Evolutionary conservation across 2,329 filamentous ascomycete genomes (phyloP), one percentile per base, ranked within the genome.

Genomic region (Ceratocystis cacaofunesta): DNA sequence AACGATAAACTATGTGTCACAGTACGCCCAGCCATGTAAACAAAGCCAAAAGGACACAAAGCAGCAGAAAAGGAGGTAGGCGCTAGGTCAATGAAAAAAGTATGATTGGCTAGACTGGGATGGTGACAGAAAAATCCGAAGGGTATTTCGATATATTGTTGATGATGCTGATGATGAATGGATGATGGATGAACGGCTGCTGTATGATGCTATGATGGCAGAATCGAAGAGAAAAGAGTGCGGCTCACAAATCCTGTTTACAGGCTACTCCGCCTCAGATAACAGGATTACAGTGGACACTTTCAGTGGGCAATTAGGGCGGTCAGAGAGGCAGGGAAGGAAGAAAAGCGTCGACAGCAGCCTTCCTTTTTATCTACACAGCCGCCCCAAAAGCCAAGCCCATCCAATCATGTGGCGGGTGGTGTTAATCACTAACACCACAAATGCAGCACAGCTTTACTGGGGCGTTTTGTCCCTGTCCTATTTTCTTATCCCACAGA

Each of bases 1-100:
- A 61, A 41, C 25, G 25, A 64, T n/a, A 12, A 46, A 19, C 36
- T 60, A 41, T 58, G 36, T 58, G 52, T 58, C 52, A 58, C 52
- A 36, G 25, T 50, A 50, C 32, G 52, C 60, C 17, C 22, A 5
- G 41, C n/a, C 8, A 41, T 46, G 41, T 32, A n/a, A 61, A 50
- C 43, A 46, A 65, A 43, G 41, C 19, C 22, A 61, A 65, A 43
- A 50, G 46, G 28, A 46, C 8, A 48, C n/a, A 48, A 30, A 22
- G 22, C 17, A 48, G 19, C 32, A 48, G 46, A 62, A 36, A 60
- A 8, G 6, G n/a, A 30, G n/a, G 22, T 3, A 44, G 28, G 28
- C 19, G 12, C 48, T 10, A 25, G 19, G 10, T 52, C 1, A 5
- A 28, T 28, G 48, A 28, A 52, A 50, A 7, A 7, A 22, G 7